phyloP scores from a whole-genome alignment of 306 rosid genomes.

The Inga oerstediana region DNA sequence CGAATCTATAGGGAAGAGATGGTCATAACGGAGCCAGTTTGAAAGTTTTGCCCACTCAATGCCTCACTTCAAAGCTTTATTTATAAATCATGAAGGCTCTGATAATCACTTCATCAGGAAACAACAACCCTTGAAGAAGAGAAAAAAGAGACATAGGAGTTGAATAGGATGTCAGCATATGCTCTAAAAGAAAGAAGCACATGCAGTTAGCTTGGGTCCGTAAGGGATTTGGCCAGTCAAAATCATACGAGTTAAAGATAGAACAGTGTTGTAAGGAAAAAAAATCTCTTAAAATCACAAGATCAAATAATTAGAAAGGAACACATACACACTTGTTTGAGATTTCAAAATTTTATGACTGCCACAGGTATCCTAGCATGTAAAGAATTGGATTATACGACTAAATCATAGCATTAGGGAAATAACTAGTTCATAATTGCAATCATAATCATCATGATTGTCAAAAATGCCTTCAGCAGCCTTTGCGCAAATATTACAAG shows the following conservation, averaged over 20 bases:
- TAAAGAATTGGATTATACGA: background rate
- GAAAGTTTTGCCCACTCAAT: conserved; percentile 16
- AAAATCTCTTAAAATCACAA: background rate
- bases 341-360: background rate
- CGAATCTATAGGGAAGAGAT: background rate
- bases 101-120: conserved; percentile 10
- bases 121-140: background rate
- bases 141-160: background rate
- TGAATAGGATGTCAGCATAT: conserved; percentile 3
- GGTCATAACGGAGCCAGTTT: background rate
- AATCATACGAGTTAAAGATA: conserved; percentile 17
- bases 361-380: background rate
- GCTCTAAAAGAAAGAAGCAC: background rate
- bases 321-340: background rate
- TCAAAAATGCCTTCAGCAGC: conserved; percentile 16
- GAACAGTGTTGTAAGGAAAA: background rate
- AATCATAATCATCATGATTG: background rate
- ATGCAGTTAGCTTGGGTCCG: conserved; percentile 14
- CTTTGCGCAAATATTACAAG: background rate
- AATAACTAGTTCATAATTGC: background rate
- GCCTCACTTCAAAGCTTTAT: conserved; percentile 16
- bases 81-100: conserved; percentile 5
- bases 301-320: conserved; percentile 1
- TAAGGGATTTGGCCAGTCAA: conserved; percentile 15
- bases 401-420: background rate